Conservation (phyloP, 331 rosid genomes). For the Pyrus hybrid region DNA sequence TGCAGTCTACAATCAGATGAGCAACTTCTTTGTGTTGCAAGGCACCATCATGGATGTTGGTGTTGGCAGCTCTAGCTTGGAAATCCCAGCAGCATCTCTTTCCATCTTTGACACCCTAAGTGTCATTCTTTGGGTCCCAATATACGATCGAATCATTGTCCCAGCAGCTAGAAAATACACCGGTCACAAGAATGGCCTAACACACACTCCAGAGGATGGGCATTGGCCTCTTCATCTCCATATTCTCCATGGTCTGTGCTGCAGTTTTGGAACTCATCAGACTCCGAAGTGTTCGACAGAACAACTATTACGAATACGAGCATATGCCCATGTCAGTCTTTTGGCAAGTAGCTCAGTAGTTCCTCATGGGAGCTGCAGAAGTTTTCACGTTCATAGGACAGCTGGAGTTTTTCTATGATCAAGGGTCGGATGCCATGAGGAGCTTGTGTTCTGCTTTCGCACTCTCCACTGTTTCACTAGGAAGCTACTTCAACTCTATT, state of each 20-base stretch:
- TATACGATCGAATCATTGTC: conserved; percentile 37
- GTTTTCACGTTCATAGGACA: conserved; percentile 46
- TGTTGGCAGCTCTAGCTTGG: conserved; percentile 16
- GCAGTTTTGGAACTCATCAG: conserved; percentile 35
- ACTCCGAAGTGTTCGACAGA: conserved; percentile 20
- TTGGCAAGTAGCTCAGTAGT: conserved; percentile 55
- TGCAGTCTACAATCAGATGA: conserved; percentile 39
- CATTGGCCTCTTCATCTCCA: conserved; percentile 40
- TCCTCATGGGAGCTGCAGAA: conserved; percentile 48
- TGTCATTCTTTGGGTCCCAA: conserved; percentile 46
- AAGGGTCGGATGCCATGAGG: conserved; percentile 50
- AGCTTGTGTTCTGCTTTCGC: conserved; percentile 45
- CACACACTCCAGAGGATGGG: conserved; percentile 53
- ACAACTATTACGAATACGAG: conserved; percentile 24
- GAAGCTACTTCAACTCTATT: conserved; percentile 42
- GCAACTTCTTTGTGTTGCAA: conserved; percentile 41
- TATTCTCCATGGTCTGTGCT: conserved; percentile 37
- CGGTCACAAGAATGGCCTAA: conserved; percentile 39
- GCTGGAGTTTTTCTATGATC: conserved; percentile 49
- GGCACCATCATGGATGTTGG: conserved; percentile 30
- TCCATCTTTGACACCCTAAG: conserved; percentile 41
- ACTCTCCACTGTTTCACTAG: conserved; percentile 44
- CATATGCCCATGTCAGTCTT: conserved; percentile 41
- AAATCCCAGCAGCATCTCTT: conserved; percentile 42
- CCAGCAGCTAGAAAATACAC: conserved; percentile 36